A percentile compares a stretch with the other conserved stretches of the same genome.
Conservation (phyloP, 164 flowering plant species). For the Dillenia turbinata region DNA sequence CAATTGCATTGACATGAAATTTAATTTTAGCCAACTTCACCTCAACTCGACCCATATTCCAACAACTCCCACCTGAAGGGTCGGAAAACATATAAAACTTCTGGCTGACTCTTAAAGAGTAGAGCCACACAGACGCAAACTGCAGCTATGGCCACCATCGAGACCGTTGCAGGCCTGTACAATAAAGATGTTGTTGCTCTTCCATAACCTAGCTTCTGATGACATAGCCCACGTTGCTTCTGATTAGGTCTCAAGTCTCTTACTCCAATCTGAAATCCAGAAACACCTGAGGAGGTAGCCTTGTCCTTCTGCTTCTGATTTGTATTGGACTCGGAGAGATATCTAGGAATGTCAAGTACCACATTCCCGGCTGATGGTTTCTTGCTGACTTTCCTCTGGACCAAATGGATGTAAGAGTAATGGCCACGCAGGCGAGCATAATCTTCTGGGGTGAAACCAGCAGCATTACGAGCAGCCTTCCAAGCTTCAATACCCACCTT, state of each 20-base stretch:
- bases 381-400: constrained; percentile 53
- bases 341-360: constrained; percentile 49
- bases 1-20: no score
- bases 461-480: constrained; percentile 51
- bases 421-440: constrained; percentile 64
- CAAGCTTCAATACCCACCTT: constrained; percentile 83
- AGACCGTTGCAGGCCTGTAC: constrained; percentile 73
- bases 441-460: constrained; percentile 70
- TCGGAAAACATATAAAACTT: constrained; percentile 41
- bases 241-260: constrained; percentile 3
- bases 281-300: constrained; percentile 12
- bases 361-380: constrained; percentile 37
- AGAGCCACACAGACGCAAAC: constrained; percentile 88
- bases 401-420: constrained; percentile 55
- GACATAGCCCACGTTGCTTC: constrained; percentile 49
- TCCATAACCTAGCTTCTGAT: constrained; percentile 29
- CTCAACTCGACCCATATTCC: constrained; percentile 40
- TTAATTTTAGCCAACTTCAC: not conserved
- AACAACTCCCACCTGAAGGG: constrained; percentile 75
- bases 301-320: constrained; percentile 26
- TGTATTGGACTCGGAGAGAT: constrained; percentile 7
- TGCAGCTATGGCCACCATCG: constrained; percentile 85
- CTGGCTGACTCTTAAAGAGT: constrained; percentile 73
- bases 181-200: constrained; percentile 30
- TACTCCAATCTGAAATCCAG: constrained; percentile 40